Evolutionary conservation across 306 rosid species (phyloP).

Genomic region (Fragaria ananassa): DNA sequence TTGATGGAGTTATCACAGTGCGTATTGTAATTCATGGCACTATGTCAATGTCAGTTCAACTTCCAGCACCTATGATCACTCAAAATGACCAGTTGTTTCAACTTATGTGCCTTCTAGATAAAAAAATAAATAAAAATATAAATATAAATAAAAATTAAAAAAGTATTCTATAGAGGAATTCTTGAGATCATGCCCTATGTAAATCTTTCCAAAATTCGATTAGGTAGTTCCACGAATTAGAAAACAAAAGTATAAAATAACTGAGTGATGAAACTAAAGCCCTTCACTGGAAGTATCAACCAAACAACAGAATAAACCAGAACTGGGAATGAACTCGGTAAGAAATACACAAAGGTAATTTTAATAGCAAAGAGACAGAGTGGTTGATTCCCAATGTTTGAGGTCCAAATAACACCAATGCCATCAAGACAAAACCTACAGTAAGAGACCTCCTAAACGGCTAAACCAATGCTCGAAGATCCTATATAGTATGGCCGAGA

Average conservation of each 20-base stretch:
- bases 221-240: not conserved
- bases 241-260: not conserved
- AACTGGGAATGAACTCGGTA: not conserved
- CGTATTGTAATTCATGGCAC: constrained; percentile 46
- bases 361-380: not conserved
- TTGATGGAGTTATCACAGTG: constrained; percentile 48
- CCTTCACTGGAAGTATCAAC: not conserved
- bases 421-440: not conserved
- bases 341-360: not conserved
- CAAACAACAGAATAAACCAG: not conserved
- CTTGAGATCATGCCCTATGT: not conserved
- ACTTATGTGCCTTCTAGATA: not conserved
- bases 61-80: not conserved
- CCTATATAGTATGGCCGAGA: not conserved
- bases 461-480: not conserved
- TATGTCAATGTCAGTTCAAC: too few species aligned
- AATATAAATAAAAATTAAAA: too few species aligned
- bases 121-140: too few species aligned
- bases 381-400: not conserved
- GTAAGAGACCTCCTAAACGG: not conserved
- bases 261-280: not conserved
- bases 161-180: not conserved
- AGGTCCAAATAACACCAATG: not conserved
- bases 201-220: not conserved
- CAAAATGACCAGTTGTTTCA: not conserved